A percentile compares a stretch with the other conserved stretches of the same genome.
Conservation (phyloP, 352 stramenopile genomes). For the Globisporangium nagaii region DNA sequence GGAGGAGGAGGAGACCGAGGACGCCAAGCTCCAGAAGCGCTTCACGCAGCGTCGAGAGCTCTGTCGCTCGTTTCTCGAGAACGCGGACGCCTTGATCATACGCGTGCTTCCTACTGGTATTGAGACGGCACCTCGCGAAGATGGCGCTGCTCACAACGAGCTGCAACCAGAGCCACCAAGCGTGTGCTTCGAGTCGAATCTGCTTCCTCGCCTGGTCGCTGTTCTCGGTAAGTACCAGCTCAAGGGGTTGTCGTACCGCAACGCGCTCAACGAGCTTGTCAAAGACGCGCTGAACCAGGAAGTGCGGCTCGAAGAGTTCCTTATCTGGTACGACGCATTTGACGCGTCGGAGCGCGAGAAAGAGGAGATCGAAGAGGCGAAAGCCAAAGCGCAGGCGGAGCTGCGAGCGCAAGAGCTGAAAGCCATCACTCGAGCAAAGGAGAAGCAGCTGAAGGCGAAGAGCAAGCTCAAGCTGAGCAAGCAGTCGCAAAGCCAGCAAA, state of each 20-base stretch:
- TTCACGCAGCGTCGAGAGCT: constrained; percentile 15
- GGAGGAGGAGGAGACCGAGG: constrained; percentile 38
- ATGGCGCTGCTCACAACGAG: neutral
- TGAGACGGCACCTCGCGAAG: too few species aligned
- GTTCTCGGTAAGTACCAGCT: constrained; percentile 50
- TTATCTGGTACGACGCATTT: constrained; percentile 50
- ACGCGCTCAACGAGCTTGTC: constrained; percentile 43
- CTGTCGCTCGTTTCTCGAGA: constrained; percentile 38
- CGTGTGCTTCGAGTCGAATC: constrained; percentile 47
- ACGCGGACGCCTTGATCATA: constrained; percentile 27
- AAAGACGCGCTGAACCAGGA: constrained; percentile 24
- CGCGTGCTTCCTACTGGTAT: neutral
- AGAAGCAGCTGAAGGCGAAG: constrained; percentile 26
- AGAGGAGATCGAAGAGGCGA: constrained; percentile 34
- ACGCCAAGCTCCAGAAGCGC: constrained; percentile 19
- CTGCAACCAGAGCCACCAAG: neutral
- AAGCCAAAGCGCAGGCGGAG: constrained; percentile 34
- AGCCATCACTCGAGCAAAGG: constrained; percentile 30
- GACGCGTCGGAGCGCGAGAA: constrained; percentile 39
- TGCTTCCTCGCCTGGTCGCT: constrained; percentile 43
- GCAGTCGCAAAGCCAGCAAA: neutral
- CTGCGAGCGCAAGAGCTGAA: constrained; percentile 35
- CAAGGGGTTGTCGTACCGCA: constrained; percentile 41
- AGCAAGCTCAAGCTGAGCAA: constrained; percentile 27
- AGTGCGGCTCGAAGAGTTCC: constrained; percentile 39